Base-by-base conservation (phyloP, 495 filamentous ascomycete genomes). In the Hypoxylon lienhwacheense region DNA sequence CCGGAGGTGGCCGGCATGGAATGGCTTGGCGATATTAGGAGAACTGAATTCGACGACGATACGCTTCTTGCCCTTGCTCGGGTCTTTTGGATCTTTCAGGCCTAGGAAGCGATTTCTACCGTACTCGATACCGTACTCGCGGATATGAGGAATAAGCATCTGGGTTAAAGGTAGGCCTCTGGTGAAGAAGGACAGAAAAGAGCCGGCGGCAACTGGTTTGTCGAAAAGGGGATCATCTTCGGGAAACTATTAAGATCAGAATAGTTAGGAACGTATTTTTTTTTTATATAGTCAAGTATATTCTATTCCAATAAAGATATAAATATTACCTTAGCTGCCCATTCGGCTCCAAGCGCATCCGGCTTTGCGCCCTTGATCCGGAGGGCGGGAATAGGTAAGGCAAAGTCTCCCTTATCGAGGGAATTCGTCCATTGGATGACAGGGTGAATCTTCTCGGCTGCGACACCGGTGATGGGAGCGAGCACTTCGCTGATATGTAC, bases 361-460 rank as follows among this genome's bases (percentile, higher is more conserved):
- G 89, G 89, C 61, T 91, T 95, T 73, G 83, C 84, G 46, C 87
- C 85, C 73, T 93, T 92, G 52, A 95, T 75, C 40, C 88, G 79
- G 42, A 97, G 75, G 8, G 91, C 80, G 5, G 92, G 85, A 24
- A 89, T 85, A 41, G 92, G 83, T 26, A 96, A 73, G 35, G 85
- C 75, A 57, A 97, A 72, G 67, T 97, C 92, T 53, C 92, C 92
- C 78, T 95, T 95, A 49, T 96, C 91, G 20, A 95, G 73, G 37
- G 83, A 83, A 55, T 80, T 77, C 10, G 92, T 96, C 90, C 89
- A 96, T 64, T 82, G 75, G 25, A 97, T 71, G 21, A 83, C 81
- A 14, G 84, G 74, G 63, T 88, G 95, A 65, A 98, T 89, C 66
- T 90, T 81, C 39, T 77, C 77, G 2, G 82, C 61, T 35, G 92